phyloP scores from a whole-genome alignment of 2,329 filamentous ascomycete genomes.

The Phoma herbarum region DNA sequence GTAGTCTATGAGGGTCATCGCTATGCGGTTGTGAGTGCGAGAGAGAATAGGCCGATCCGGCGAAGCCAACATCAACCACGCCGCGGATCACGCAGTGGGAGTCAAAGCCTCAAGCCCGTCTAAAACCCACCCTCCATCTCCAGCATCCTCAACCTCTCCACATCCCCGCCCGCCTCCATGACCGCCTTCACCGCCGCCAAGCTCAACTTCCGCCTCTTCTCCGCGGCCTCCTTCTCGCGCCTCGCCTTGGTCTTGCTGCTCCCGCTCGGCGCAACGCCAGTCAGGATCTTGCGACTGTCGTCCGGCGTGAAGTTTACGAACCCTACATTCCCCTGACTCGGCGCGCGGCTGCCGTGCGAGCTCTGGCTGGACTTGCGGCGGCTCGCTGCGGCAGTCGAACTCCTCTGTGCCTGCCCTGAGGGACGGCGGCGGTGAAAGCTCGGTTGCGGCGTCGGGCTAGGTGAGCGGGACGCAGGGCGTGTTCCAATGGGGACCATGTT shows the following conservation, averaged over 20 bases:
- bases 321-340: slow-evolving; percentile 56
- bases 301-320: slow-evolving; percentile 92
- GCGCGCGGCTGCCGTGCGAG: slow-evolving; percentile 54
- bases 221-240: slow-evolving; percentile 84
- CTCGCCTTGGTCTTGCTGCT: slow-evolving; percentile 94
- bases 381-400: slow-evolving; percentile 4
- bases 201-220: slow-evolving; percentile 74
- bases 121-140: slow-evolving; percentile 26
- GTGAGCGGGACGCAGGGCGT: slow-evolving; percentile 35
- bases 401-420: slow-evolving; percentile 14
- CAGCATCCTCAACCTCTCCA: slow-evolving; percentile 54
- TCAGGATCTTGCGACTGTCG: slow-evolving; percentile 81
- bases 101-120: too few species aligned
- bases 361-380: slow-evolving; percentile 13
- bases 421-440: slow-evolving; percentile 39
- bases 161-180: slow-evolving; percentile 74
- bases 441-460: slow-evolving; percentile 36
- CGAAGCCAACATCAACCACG: too few species aligned
- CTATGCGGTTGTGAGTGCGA: slow-evolving; percentile 5
- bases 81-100: too few species aligned
- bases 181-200: slow-evolving; percentile 75
- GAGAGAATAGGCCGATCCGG: too few species aligned
- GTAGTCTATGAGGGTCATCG: slow-evolving; percentile 12
- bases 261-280: slow-evolving; percentile 89
- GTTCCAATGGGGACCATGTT: slow-evolving; percentile 34